Base-by-base conservation (phyloP, 805 yeast genomes). In the Pichia californica region DNA sequence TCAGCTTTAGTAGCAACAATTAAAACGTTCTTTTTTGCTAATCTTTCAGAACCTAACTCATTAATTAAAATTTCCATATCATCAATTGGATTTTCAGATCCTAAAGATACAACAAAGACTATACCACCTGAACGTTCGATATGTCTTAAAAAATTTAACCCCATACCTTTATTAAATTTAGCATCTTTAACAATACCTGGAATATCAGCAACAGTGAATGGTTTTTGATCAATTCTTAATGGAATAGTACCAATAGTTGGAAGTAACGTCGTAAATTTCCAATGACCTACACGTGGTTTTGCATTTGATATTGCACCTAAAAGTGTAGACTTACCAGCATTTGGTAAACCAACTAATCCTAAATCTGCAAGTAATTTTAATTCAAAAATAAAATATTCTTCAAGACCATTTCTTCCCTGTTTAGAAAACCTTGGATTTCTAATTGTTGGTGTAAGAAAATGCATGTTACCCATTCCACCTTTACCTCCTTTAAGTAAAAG, bases 381-480 rank as follows among this genome's bases (percentile, higher is more conserved):
- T 63, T 93, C 99, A 50, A 93, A 76, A 44, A 87, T 63, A 49
- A 93, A 88, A 44, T 70, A 68, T 16, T 76, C 74, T 30, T 77
- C 80, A 3, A 88, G 51, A 0, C 88, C 87, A 6, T 63, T 63
- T 47, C 98, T 73, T 4, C 98, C 99, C 21, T 58, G 60, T 56
- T 88, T 89, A 23, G 91, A 77, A 61, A 93, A 93, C 43, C 95
- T 69, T 13, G 99, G 99, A 55, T 88, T 91, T 47, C 97, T 76
- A 45, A 93, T 79, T 40, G 79, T 77, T 36, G 82, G 72, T 1
- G 96, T 88, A 38, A 86, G 69, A 58, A 93, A 93, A 61, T 91
- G 96, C 93, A 88, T 88, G 62, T 93, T 93, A 1, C 99, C 99
- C 68, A 91, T 71, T 0, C 99, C 99, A 18, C 98, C 98, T 49